These are phyloP conservation scores for Trichoderma hamatum DNA, from an alignment of 2,329 filamentous ascomycete species.

Conservation along the genomic window DNA sequence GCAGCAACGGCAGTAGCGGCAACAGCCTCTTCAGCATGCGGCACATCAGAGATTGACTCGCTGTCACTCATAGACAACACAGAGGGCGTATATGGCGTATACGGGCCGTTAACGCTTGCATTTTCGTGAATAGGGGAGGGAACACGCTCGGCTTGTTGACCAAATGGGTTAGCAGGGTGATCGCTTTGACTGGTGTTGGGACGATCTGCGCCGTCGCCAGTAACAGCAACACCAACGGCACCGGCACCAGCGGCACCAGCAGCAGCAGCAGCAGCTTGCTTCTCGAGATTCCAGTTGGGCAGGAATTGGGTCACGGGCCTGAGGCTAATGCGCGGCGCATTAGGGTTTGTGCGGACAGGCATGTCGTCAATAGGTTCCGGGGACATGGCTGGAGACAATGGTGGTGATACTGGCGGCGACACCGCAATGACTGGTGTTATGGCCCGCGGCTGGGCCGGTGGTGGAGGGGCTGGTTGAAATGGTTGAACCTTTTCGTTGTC, in stretches of 20 bases:
- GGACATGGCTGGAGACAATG: constrained; percentile 10
- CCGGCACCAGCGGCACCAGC: constrained; percentile 37
- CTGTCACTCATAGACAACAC: constrained; percentile 15
- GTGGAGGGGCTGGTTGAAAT: constrained; percentile 34
- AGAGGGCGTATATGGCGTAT: constrained; percentile 32
- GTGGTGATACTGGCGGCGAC: constrained; percentile 9
- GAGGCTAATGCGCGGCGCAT: constrained; percentile 80
- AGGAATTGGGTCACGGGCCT: constrained; percentile 84
- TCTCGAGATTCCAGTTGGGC: constrained; percentile 59
- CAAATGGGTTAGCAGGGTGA: constrained; percentile 72
- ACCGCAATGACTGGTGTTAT: constrained; percentile 28
- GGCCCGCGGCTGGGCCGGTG: constrained; percentile 29
- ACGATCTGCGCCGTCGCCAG: constrained; percentile 52
- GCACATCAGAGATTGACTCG: not conserved
- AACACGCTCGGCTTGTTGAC: constrained; percentile 58
- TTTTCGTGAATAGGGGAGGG: constrained; percentile 48
- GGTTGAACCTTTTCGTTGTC: constrained; percentile 67
- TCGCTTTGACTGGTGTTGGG: constrained; percentile 50
- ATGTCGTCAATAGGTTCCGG: constrained; percentile 34
- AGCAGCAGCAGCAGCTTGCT: constrained; percentile 49
- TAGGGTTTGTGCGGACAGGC: constrained; percentile 38
- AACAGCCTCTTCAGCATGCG: constrained; percentile 32
- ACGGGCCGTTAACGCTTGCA: constrained; percentile 29
- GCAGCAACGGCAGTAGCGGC: constrained; percentile 47
- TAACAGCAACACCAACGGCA: constrained; percentile 25